Conservation (phyloP, 2,329 filamentous ascomycete genomes). For the Calonectria pauciramosa region DNA sequence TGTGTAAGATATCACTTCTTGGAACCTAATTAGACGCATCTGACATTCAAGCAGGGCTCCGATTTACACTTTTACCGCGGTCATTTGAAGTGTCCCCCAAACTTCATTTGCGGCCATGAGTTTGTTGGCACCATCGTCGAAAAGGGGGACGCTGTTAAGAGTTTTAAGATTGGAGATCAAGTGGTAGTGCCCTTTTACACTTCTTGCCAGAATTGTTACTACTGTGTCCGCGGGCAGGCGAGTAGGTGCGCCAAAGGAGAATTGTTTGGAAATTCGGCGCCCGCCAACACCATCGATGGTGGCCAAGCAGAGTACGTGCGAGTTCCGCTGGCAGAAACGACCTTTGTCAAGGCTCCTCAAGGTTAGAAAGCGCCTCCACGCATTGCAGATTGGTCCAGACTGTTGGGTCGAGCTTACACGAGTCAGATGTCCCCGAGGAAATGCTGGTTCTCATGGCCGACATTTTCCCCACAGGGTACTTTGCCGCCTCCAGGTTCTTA, state of each 20-base stretch:
- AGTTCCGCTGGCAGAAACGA: slow-evolving; percentile 16
- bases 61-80: slow-evolving; percentile 33
- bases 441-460: slow-evolving; percentile 29
- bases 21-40: neutral
- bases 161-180: neutral
- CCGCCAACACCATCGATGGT: slow-evolving; percentile 13
- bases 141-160: slow-evolving; percentile 8
- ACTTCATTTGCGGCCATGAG: slow-evolving; percentile 27
- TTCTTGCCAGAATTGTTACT: slow-evolving; percentile 15
- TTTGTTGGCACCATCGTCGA: slow-evolving; percentile 15
- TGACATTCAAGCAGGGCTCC: neutral
- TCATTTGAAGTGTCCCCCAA: slow-evolving; percentile 21
- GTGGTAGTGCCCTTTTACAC: slow-evolving; percentile 22
- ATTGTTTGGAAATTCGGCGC: slow-evolving; percentile 18
- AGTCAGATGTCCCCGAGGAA: slow-evolving; percentile 6
- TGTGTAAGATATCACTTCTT: neutral
- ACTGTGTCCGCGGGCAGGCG: slow-evolving; percentile 2
- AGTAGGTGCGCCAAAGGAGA: slow-evolving; percentile 13
- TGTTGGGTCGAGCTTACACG: neutral
- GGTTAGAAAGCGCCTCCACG: neutral
- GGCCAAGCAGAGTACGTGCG: slow-evolving; percentile 27
- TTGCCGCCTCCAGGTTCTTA: slow-evolving; percentile 12
- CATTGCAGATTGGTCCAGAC: neutral
- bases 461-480: slow-evolving; percentile 30
- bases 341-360: slow-evolving; percentile 5